Percentiles rank a stretch among this genome's conserved stretches.
These are phyloP conservation scores for Wilhelminamyces savonicus DNA, from an alignment of 805 yeast species.

Conservation along the genomic window DNA sequence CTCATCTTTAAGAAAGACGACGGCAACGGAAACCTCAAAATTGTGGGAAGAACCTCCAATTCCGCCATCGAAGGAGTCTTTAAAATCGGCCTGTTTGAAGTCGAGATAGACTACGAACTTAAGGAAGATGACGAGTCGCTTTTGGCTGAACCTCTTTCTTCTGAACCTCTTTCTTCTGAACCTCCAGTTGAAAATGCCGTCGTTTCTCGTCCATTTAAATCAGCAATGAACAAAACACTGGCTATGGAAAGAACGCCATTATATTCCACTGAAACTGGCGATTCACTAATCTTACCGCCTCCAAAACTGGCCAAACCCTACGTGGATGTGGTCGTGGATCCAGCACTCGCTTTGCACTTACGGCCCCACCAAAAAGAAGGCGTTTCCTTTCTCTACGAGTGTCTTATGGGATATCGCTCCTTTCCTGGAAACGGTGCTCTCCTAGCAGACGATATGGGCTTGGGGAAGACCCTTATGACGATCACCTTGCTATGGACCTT, in stretches of 20 bases:
- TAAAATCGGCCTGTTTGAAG: constrained; percentile 52
- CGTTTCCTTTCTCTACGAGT: constrained; percentile 71
- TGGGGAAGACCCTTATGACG: constrained; percentile 80
- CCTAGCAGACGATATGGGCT: constrained; percentile 96
- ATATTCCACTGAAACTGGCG: too few species aligned
- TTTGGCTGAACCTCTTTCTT: constrained; percentile 3
- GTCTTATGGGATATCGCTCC: constrained; percentile 65
- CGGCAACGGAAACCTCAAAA: constrained; percentile 19
- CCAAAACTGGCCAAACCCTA: too few species aligned
- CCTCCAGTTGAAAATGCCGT: too few species aligned
- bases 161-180: constrained; percentile 3
- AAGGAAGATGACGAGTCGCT: too few species aligned
- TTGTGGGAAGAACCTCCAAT: constrained; percentile 7
- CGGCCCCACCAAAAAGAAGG: constrained; percentile 88
- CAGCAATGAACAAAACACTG: too few species aligned
- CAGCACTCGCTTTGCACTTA: constrained; percentile 43
- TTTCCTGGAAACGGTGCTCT: constrained; percentile 61
- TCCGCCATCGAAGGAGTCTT: constrained; percentile 24
- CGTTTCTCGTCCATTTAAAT: too few species aligned
- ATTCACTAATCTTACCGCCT: too few species aligned
- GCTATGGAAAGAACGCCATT: too few species aligned
- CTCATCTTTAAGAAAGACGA: too few species aligned
- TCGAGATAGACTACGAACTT: constrained; percentile 44
- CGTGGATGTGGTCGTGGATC: constrained; percentile 54
- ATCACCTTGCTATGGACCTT: constrained; percentile 82